Base-by-base conservation (phyloP, 768 basidiomycete genomes). In the Thelephora aurantiotincta region DNA sequence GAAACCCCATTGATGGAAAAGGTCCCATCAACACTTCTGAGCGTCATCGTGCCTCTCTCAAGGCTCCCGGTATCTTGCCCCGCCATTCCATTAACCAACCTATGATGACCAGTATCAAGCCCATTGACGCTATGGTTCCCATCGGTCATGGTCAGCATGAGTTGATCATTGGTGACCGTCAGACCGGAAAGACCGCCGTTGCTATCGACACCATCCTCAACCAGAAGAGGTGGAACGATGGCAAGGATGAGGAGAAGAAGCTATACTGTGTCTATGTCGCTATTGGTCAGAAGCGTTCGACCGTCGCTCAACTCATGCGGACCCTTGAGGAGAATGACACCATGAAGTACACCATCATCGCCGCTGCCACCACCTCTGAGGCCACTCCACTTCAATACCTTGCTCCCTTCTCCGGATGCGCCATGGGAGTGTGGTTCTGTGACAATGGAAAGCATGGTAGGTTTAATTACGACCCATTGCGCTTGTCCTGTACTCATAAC, bases 361-460 rank as follows among this genome's bases (percentile, higher is more conserved):
- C 98, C 59, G 96, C 96, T 58, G 96, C 96, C 57, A 99, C 96
- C 50, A 96, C 96, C 48, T 97, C 93, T 20, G 96, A 99, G 73
- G 96, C 96, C 59, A 96, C 96, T 57, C 96, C 96, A 57, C n/a
- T n/a, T n/a, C n/a, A n/a, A n/a, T n/a, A n/a, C n/a, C n/a, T n/a
- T n/a, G n/a, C n/a, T n/a, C n/a, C 77, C 57, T 99, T 99, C 90
- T 94, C 96, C 57, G 96, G 96, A 54, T 94, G 91, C 69, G 96
- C 96, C 60, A 99, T 99, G 92, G 96, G 96, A 66, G 96, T 98
- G 73, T 99, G 94, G 94, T 99, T 99, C 96, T 88, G 91, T 71
- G 94, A 99, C 72, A 99, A 99, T 67, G 94, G 92, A 73, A 97
- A 94, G 74, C 96, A 99, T 69, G 93, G 85, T 86, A 59, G 48